Evolutionary conservation across 2,329 filamentous ascomycete species (phyloP), one percentile per base, ranked within the genome.

Genomic region (Boeremia lycopersici): DNA sequence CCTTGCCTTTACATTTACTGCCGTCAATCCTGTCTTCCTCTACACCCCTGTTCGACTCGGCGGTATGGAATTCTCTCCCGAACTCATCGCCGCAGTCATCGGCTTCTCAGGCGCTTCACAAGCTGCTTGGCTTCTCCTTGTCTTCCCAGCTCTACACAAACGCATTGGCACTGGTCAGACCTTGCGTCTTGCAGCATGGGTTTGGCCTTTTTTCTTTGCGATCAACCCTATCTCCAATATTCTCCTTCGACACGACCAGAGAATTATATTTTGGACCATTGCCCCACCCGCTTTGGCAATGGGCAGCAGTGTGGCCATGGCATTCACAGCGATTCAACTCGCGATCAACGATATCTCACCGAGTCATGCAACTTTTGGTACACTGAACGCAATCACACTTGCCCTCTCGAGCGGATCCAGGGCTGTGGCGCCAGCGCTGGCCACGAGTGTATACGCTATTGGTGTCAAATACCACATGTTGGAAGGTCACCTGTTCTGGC

Each of bases 321-420:
- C 82, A 2, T 89, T 89, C 67, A 92, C 88, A 0, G 86, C 81
- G 1, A 81, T 87, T 0, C 89, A 93, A 77, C 84, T 93, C 8
- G 85, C 86, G 0, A 68, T 93, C 29, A 93, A 93, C 71, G 89
- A 93, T 53, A 84, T 89, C 2, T 82, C 86, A 0, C 90, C 90
- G 0, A 84, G 81, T 9, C 81, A 84, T 1, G 78, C 79, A 36
- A 82, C 85, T 0, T 77, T 93, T 9, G 89, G 87, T 0, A 91
- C 85, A 0, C 76, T 95, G 26, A 93, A 93, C 63, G 87, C 87
- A 0, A 63, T 91, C 1, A 82, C 84, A 0, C 76, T 93, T 53
- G 88, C 88, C 0, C 65, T 85, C 0, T 74, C 79, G 0, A 86
- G 85, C 59, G 86, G 77, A 0, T 76, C 90, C 28, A 80, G 90